A percentile compares a stretch with the other conserved stretches of the same genome.
Evolutionary conservation across 768 basidiomycete genomes (phyloP).

Genomic region (Neoboletus magnificus): DNA sequence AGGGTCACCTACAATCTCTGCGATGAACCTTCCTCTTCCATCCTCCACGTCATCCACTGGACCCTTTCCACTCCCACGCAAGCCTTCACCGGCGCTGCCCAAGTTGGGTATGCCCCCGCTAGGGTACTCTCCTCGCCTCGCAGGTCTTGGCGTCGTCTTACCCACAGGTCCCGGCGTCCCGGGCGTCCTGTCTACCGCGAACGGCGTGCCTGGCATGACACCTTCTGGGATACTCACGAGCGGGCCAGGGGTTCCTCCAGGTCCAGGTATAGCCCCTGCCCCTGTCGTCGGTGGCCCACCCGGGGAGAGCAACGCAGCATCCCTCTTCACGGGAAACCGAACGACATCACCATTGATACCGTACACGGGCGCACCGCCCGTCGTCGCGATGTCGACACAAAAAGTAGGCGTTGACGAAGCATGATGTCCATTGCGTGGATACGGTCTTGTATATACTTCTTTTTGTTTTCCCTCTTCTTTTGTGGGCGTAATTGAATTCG

Average conservation of each 20-base stretch:
- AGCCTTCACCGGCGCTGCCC: constrained; percentile 25
- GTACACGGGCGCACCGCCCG: constrained; percentile 8
- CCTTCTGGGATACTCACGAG: constrained; percentile 27
- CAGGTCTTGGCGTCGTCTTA: constrained; percentile 30
- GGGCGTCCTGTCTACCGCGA: constrained; percentile 19
- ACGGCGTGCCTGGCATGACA: constrained; percentile 19
- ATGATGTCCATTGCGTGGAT: background rate
- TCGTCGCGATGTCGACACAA: constrained; percentile 9
- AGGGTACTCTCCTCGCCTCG: constrained; percentile 28
- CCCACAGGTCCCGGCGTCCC: constrained; percentile 28
- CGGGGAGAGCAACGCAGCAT: constrained; percentile 8
- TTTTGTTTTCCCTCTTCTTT: background rate
- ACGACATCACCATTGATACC: constrained; percentile 26
- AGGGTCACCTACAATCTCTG: constrained; percentile 18
- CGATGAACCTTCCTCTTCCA: constrained; percentile 13
- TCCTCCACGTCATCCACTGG: constrained; percentile 16
- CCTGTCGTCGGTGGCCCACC: constrained; percentile 3
- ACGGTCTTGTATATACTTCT: background rate
- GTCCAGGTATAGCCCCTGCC: constrained; percentile 27
- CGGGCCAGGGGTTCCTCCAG: constrained; percentile 28
- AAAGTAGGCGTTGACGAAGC: constrained; percentile 21
- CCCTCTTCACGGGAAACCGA: constrained; percentile 14
- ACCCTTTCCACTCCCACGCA: constrained; percentile 23
- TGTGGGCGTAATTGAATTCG: background rate
- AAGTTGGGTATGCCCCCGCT: constrained; percentile 28